Evolutionary conservation across 192 early-diverging fungal genomes (phyloP).

Genomic region (Entomortierella parvispora): DNA sequence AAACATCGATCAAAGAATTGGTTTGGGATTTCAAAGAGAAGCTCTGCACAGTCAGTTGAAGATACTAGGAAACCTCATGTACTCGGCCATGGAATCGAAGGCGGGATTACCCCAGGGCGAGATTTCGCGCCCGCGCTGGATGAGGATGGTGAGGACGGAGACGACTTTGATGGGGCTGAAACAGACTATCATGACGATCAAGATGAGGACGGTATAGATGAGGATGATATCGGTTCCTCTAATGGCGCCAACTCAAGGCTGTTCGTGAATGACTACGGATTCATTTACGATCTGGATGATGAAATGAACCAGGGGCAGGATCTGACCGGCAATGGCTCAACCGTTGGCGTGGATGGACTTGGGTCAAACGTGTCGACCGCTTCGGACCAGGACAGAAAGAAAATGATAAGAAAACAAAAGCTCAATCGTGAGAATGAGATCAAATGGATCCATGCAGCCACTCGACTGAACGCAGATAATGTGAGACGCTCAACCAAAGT

Average conservation of each 20-base stretch:
- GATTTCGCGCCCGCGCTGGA: slow-evolving; percentile 1
- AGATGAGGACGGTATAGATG: slow-evolving; percentile 18
- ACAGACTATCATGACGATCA: slow-evolving; percentile 3
- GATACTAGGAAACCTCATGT: slow-evolving; percentile 31
- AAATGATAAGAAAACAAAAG: slow-evolving; percentile 28
- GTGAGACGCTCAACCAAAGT: slow-evolving; percentile 54
- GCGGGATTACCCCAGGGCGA: slow-evolving; percentile 16
- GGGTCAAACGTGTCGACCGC: slow-evolving; percentile 19
- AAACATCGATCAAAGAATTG: slow-evolving; percentile 37
- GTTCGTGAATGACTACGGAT: slow-evolving; percentile 46
- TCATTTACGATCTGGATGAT: slow-evolving; percentile 49
- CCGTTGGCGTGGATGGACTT: neutral
- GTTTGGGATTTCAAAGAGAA: slow-evolving; percentile 30
- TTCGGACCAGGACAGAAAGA: slow-evolving; percentile 23
- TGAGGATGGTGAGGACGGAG: slow-evolving; percentile 25
- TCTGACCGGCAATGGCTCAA: slow-evolving; percentile 26
- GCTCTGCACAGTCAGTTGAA: slow-evolving; percentile 1
- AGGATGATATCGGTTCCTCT: slow-evolving; percentile 1
- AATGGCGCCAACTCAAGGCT: slow-evolving; percentile 10
- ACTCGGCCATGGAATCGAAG: slow-evolving; percentile 33
- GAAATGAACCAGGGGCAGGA: slow-evolving; percentile 40
- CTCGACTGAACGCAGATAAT: slow-evolving; percentile 34
- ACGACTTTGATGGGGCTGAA: slow-evolving; percentile 14
- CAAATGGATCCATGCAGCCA: slow-evolving; percentile 51
- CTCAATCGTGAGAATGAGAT: slow-evolving; percentile 29